Conservation (phyloP, 1,139 yeast species). For the Hansenula lynferdii region DNA sequence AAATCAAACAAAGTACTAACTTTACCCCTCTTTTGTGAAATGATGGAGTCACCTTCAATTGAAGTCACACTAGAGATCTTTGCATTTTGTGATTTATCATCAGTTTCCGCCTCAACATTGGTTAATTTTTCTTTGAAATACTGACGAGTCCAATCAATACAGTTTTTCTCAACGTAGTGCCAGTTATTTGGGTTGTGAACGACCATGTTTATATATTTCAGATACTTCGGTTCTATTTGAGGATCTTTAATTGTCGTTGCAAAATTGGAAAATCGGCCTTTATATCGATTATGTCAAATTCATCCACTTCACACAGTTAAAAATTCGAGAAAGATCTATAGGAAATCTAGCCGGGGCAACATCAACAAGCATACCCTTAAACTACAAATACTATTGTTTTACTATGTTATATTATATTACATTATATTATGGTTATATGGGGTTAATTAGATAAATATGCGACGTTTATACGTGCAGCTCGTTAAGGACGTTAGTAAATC, state of each 20-base stretch:
- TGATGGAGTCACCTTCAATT: constrained; percentile 94
- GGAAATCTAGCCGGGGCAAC: background rate
- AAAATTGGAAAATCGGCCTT: no score
- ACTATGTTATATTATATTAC: no score
- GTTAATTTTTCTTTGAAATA: constrained; percentile 63
- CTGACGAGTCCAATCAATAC: constrained; percentile 82
- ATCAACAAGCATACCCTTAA: no score
- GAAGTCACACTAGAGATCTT: constrained; percentile 53
- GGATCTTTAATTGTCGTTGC: no score
- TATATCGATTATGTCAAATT: no score
- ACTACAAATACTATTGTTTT: no score
- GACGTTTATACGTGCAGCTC: no score
- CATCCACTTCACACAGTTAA: no score
- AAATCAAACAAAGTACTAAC: constrained; percentile 89
- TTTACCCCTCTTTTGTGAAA: constrained; percentile 94
- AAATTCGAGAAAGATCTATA: constrained; percentile 1
- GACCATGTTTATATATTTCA: constrained; percentile 46
- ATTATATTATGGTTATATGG: no score
- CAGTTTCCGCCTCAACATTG: constrained; percentile 39
- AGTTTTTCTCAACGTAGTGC: constrained; percentile 99
- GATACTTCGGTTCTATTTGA: no score
- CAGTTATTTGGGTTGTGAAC: constrained; percentile 74
- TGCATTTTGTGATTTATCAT: constrained; percentile 25
- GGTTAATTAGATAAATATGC: no score
- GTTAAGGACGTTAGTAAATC: background rate